Conservation (phyloP, 768 basidiomycete species). For the Pulveroboletus sp. region DNA sequence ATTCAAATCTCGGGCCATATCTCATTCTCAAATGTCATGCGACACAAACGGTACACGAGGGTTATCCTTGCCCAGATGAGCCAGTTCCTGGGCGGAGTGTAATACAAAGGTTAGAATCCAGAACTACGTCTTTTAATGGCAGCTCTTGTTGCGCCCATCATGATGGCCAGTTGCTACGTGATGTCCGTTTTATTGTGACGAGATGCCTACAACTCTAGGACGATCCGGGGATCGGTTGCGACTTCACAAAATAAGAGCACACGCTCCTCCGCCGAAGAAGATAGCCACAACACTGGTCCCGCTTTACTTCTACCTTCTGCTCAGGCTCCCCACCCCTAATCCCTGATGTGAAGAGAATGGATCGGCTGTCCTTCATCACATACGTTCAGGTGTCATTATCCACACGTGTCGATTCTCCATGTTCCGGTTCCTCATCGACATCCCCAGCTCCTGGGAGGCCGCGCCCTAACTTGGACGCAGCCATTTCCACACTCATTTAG, state of each 20-base stretch:
- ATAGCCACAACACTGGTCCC: neutral
- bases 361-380: slow-evolving; percentile 11
- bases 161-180: slow-evolving; percentile 33
- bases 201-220: no score
- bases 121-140: slow-evolving; percentile 58
- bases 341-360: slow-evolving; percentile 10
- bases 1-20: slow-evolving; percentile 69
- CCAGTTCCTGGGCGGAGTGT: slow-evolving; percentile 58
- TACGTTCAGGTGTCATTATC: slow-evolving; percentile 40
- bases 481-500: no score
- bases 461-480: slow-evolving; percentile 49
- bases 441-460: slow-evolving; percentile 50
- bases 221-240: slow-evolving; percentile 10
- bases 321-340: neutral
- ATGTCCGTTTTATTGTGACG: no score
- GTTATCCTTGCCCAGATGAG: slow-evolving; percentile 62
- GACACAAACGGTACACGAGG: slow-evolving; percentile 60
- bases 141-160: slow-evolving; percentile 60
- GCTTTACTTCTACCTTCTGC: neutral
- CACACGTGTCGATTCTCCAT: slow-evolving; percentile 72
- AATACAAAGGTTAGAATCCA: slow-evolving; percentile 59
- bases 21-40: slow-evolving; percentile 63
- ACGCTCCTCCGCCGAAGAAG: slow-evolving; percentile 1
- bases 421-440: slow-evolving; percentile 67
- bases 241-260: slow-evolving; percentile 7